These are phyloP conservation scores for Pterula multifida DNA, from an alignment of 1,284 basidiomycete species.

Conservation along the genomic window DNA sequence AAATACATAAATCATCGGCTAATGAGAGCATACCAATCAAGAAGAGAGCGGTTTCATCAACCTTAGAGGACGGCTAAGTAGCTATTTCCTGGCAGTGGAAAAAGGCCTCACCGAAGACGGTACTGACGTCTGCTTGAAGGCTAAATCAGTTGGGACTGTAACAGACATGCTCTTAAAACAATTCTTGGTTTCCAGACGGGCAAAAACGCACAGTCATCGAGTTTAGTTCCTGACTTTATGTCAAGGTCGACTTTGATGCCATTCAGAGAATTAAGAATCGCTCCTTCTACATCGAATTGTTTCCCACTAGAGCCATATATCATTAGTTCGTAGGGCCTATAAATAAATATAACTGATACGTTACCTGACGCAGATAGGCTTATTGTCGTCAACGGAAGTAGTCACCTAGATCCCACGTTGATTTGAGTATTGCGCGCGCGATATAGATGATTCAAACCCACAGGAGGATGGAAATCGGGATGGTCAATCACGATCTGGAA, in stretches of 20 bases:
- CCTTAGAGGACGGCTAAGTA: conserved; percentile 21
- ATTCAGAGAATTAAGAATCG: conserved; percentile 52
- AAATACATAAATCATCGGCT: not conserved
- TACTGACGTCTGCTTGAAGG: conserved; percentile 53
- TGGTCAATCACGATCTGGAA: conserved; percentile 48
- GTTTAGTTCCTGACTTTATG: conserved; percentile 34
- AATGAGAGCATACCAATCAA: conserved; percentile 34
- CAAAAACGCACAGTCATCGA: conserved; percentile 44
- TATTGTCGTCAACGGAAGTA: conserved; percentile 40
- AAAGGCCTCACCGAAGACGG: conserved; percentile 37
- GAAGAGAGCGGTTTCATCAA: conserved; percentile 53
- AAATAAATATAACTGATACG: conserved; percentile 1
- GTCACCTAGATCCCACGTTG: conserved; percentile 28
- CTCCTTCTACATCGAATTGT: conserved; percentile 48
- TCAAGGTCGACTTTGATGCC: conserved; percentile 45
- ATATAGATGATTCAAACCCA: conserved; percentile 14
- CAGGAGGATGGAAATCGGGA: conserved; percentile 36
- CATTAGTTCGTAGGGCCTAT: conserved; percentile 4
- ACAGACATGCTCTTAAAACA: not conserved
- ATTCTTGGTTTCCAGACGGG: not conserved
- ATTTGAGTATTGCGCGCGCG: conserved; percentile 3
- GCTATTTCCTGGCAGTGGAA: not conserved
- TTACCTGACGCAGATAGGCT: conserved; percentile 44
- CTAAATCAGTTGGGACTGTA: conserved; percentile 42
- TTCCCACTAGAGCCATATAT: conserved; percentile 45